Percentiles rank a stretch among this genome's conserved stretches.
Evolutionary conservation across 2,329 filamentous ascomycete genomes (phyloP).

Genomic region (Chlorencoelia australis): DNA sequence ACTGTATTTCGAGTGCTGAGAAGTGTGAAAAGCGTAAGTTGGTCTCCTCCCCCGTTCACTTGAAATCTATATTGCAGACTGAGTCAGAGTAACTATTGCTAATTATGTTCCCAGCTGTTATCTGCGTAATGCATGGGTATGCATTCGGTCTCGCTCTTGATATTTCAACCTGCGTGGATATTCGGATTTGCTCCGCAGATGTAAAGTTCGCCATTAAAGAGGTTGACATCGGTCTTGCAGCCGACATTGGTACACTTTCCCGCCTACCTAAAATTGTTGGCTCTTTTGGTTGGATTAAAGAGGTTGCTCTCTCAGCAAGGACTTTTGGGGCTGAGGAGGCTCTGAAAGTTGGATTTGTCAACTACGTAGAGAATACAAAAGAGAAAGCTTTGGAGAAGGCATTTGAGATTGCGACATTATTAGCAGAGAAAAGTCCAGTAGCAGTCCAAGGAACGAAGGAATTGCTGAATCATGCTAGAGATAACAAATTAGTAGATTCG

Average conservation of each 20-base stretch:
- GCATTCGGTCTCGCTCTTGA: slow-evolving; percentile 72
- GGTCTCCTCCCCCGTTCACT: background rate
- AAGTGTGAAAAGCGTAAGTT: slow-evolving; percentile 75
- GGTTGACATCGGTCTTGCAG: slow-evolving; percentile 72
- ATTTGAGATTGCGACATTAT: slow-evolving; percentile 49
- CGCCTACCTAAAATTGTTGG: slow-evolving; percentile 66
- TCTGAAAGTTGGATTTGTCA: slow-evolving; percentile 58
- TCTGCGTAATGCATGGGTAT: slow-evolving; percentile 71
- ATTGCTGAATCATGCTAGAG: slow-evolving; percentile 70
- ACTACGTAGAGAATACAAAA: slow-evolving; percentile 53
- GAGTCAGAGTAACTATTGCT: background rate
- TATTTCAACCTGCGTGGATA: slow-evolving; percentile 57
- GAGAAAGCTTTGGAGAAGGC: slow-evolving; percentile 51
- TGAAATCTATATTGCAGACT: background rate
- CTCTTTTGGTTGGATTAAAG: slow-evolving; percentile 66
- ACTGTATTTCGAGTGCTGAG: slow-evolving; percentile 65
- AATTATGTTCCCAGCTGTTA: slow-evolving; percentile 57
- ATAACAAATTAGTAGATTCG: slow-evolving; percentile 67
- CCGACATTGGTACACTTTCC: slow-evolving; percentile 67
- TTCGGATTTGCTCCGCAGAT: slow-evolving; percentile 53
- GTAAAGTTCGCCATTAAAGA: slow-evolving; percentile 65
- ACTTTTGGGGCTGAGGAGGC: slow-evolving; percentile 62
- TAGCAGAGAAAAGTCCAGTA: slow-evolving; percentile 77
- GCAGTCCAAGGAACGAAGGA: slow-evolving; percentile 84
- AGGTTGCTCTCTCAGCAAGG: slow-evolving; percentile 62